Evolutionary conservation across 495 filamentous ascomycete species (phyloP).

Genomic region (Xylaria curta): DNA sequence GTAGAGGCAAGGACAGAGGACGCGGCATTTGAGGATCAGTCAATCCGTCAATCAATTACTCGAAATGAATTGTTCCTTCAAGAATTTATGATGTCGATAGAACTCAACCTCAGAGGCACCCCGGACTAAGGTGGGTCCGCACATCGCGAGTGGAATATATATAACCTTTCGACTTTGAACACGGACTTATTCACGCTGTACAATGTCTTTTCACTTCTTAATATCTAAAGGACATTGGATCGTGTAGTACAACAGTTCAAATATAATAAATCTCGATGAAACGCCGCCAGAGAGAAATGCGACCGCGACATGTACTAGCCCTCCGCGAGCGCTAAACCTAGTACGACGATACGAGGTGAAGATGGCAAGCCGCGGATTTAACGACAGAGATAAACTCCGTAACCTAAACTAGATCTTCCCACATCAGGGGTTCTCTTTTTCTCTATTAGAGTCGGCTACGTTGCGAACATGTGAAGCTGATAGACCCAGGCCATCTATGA

Average conservation of each 20-base stretch:
- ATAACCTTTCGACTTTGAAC: not conserved
- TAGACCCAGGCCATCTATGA: not conserved
- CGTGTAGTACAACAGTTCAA: not conserved
- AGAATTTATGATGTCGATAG: no score
- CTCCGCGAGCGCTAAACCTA: conserved; percentile 17
- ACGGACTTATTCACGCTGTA: not conserved
- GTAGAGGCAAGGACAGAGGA: not conserved
- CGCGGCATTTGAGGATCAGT: not conserved
- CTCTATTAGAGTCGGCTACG: not conserved
- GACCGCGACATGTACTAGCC: not conserved
- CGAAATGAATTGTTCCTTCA: not conserved
- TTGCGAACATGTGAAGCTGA: not conserved
- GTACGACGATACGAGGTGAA: conserved; percentile 24
- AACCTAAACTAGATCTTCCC: not conserved
- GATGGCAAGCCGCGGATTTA: conserved; percentile 12
- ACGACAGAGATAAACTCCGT: not conserved
- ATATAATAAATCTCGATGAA: not conserved
- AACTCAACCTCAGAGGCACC: no score
- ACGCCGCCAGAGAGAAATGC: not conserved
- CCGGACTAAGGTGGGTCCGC: not conserved
- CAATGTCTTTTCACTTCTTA: not conserved
- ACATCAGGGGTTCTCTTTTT: not conserved
- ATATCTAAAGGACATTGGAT: not conserved
- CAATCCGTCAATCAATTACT: not conserved
- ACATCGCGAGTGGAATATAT: not conserved